A percentile compares a stretch with the other conserved stretches of the same genome.
phyloP scores from a whole-genome alignment of 495 filamentous ascomycete genomes.

The Umbilicaria muhlenbergii region DNA sequence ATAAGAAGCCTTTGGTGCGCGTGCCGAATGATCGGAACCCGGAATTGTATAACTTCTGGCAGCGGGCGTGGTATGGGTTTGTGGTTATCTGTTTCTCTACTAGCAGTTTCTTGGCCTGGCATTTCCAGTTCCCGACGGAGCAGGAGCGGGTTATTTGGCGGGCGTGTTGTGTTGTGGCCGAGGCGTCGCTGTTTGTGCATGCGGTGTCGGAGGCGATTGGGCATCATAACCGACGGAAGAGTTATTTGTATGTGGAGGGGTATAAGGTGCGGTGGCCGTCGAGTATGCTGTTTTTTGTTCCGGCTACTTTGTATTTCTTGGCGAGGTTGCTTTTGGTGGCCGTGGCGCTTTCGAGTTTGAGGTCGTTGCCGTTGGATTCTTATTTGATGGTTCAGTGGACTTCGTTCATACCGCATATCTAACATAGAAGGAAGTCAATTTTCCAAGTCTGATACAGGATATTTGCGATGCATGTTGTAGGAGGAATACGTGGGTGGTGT shows the following conservation, averaged over 20 bases:
- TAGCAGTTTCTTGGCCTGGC: slow-evolving; percentile 19
- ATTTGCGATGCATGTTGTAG: no score
- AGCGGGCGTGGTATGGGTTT: slow-evolving; percentile 4
- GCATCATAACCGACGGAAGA: not conserved
- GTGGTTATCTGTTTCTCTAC: slow-evolving; percentile 4
- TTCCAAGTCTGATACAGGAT: no score
- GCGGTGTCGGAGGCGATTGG: not conserved
- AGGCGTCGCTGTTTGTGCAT: slow-evolving; percentile 1
- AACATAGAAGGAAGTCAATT: no score
- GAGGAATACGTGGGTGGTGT: no score
- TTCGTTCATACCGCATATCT: slow-evolving; percentile 15
- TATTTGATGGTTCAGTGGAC: slow-evolving; percentile 18
- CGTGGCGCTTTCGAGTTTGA: slow-evolving; percentile 8
- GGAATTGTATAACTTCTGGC: not conserved
- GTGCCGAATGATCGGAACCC: slow-evolving; percentile 14
- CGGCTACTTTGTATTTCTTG: slow-evolving; percentile 6
- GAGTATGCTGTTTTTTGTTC: slow-evolving; percentile 10
- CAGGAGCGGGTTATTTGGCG: slow-evolving; percentile 21
- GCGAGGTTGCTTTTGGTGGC: slow-evolving; percentile 7
- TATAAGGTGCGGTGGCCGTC: slow-evolving; percentile 15
- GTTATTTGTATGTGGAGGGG: slow-evolving; percentile 2
- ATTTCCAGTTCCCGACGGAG: slow-evolving; percentile 23
- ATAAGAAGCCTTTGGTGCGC: slow-evolving; percentile 9
- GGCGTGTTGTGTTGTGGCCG: slow-evolving; percentile 1
- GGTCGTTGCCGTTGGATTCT: slow-evolving; percentile 12